Evolutionary conservation across 345 rosid species (phyloP), one percentile per base, ranked within the genome.

Genomic region (Brassica rapa): DNA sequence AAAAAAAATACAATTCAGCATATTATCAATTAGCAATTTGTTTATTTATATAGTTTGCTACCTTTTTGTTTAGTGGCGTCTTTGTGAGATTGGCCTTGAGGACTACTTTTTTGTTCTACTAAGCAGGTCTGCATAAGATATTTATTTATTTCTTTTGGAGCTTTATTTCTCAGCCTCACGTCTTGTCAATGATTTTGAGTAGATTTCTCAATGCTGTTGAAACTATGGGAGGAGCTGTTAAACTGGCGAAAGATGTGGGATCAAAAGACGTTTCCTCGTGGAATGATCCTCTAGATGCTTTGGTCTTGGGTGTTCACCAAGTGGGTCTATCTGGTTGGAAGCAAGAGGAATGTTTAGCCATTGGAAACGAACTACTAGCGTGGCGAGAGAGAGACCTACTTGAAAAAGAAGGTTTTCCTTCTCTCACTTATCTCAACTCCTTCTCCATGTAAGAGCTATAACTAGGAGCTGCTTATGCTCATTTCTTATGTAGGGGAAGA

Each of bases 21-120:
- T 24, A 46, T 29, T 59, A 62, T 71, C 49, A 60, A 53, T 61
- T 23, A 27, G 59, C 73, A 72, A 11, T 19, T n/a, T 23, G 78
- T 68, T 55, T 29, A 37, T 43, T 53, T 64, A 63, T 46, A 19
- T 35, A 23, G 57, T 59, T 68, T 73, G 21, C 69, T 71, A 68
- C 43, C 53, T 62, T 71, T 12, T 71, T 12, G 56, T 9, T 67
- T 66, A 94, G 98, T 94, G 98, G 98, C 97, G 98, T 46, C 97
- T 94, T 72, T 89, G 88, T 81, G 98, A 94, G 89, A 94, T 91
- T 72, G 98, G 98, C 65, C 95, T 94, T 3, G 98, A 94, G 84
- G 98, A 92, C 84, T 89, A 91, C 80, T 89, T 91, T 63, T 94
- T 91, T 88, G 95, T 94, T 84, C 97, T 94, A 43, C 80, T 94